Base-by-base conservation (phyloP, 1,284 basidiomycete genomes). In the Tilletia horrida region DNA sequence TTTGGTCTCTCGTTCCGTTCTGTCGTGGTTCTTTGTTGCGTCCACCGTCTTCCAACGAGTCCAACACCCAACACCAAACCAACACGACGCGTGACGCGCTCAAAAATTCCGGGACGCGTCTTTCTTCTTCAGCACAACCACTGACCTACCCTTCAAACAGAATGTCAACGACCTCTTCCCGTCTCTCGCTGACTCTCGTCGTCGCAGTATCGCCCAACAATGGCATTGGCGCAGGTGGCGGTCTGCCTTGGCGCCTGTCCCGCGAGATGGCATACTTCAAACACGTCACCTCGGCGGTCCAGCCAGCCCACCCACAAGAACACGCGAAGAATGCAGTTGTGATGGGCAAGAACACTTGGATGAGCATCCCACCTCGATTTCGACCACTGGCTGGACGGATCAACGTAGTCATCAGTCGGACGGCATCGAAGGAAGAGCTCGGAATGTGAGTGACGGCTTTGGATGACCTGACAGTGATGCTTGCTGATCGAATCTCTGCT, bases 301-400 rank as follows among this genome's bases (percentile, higher is more conserved):
- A 13, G 2, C 23, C 66, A 14, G 64, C 62, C 23, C 27, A 44
- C 27, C 27, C 25, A n/a, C 55, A 42, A 21, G 64, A 63, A 40
- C 67, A 48, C 52, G n/a, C 63, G 6, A 83, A 83, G 67, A 98
- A 98, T 82, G 88, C 88, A 1, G 89, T 97, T 44, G 85, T 98
- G 68, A 98, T 99, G 96, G 96, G 96, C 6, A 86, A 94, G 62
- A 94, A 92, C 78, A 97, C 93, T 21, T 99, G 96, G 96, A 92
- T 96, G 82, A 92, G 91, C 81, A 98, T 99, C 69, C 95, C 96
- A n/a, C 74, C 80, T 7, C 91, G 88, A 81, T 92, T 91, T 83
- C 87, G 91, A 70, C 96, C 96, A 2, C 85, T 99, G 29, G 85
- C 86, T 52, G 87, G 86, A 40, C 85, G 96, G 47, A 72, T 87